Conservation (phyloP, 2,329 filamentous ascomycete species). For the Xylariaceae sp. region DNA sequence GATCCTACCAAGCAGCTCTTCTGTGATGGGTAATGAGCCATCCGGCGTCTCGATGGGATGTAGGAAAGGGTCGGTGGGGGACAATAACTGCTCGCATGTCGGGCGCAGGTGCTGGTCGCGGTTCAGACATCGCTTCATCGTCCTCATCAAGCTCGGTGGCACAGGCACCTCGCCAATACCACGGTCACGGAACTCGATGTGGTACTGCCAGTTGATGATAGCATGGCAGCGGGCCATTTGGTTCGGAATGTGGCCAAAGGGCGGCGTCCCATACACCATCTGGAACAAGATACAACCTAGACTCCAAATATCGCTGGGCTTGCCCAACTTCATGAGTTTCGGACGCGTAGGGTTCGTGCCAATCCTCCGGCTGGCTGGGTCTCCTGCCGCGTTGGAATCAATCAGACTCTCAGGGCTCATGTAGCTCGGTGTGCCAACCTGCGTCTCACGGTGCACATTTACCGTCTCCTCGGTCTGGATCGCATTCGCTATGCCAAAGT, state of each 20-base stretch:
- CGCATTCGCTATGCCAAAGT: conserved; percentile 97
- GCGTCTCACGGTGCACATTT: conserved; percentile 94
- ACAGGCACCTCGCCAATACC: conserved; percentile 71
- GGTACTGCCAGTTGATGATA: conserved; percentile 79
- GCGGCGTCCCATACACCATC: conserved; percentile 96
- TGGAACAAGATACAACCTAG: conserved; percentile 96
- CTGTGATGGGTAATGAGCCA: conserved; percentile 64
- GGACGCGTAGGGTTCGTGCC: conserved; percentile 50
- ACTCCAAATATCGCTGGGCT: conserved; percentile 95
- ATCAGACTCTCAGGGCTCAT: conserved; percentile 96
- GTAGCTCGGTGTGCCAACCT: conserved; percentile 96
- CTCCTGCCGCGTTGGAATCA: conserved; percentile 71
- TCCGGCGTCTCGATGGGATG: conserved; percentile 65
- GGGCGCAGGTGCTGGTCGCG: conserved; percentile 68
- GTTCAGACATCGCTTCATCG: conserved; percentile 67
- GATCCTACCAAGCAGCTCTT: conserved; percentile 67
- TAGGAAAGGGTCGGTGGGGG: conserved; percentile 66
- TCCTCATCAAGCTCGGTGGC: conserved; percentile 64
- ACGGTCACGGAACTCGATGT: conserved; percentile 73
- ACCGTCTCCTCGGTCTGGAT: conserved; percentile 95
- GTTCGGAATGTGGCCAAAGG: conserved; percentile 90
- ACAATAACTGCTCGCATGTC: conserved; percentile 67
- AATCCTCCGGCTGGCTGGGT: conserved; percentile 48
- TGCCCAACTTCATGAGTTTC: conserved; percentile 94
- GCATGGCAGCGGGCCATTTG: conserved; percentile 86